Percentiles rank a stretch among this genome's conserved stretches.
Conservation (phyloP, 257 asterid genomes). For the Solanum dulcamara region DNA sequence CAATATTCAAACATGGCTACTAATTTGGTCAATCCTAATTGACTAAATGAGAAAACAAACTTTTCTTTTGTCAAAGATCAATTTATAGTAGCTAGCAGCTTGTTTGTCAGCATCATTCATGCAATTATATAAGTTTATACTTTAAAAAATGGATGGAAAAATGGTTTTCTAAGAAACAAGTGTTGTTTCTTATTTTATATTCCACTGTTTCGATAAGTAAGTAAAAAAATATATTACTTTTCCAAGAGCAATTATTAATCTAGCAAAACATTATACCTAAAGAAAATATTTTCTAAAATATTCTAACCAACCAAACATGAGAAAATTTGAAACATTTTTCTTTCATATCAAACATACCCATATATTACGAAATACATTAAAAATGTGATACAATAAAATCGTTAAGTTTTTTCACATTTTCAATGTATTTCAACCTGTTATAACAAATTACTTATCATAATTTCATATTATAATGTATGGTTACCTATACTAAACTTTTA, state of each 20-base stretch:
- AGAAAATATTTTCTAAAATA: not conserved
- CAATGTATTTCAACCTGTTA: not conserved
- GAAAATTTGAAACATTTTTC: not conserved
- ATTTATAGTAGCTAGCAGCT: not conserved
- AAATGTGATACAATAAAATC: not conserved
- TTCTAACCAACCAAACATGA: not conserved
- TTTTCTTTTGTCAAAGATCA: not conserved
- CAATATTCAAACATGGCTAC: not conserved
- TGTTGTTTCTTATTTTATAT: too few relatives aligned
- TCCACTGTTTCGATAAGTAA: too few relatives aligned
- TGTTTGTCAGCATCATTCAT: not conserved
- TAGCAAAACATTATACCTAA: too few relatives aligned
- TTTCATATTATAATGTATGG: not conserved
- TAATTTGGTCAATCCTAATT: not conserved
- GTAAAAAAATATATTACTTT: too few relatives aligned
- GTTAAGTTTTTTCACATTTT: not conserved
- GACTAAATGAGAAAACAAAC: not conserved
- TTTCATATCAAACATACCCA: not conserved
- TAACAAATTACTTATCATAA: not conserved
- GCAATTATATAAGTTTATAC: not conserved
- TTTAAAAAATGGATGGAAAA: not conserved
- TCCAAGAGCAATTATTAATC: too few relatives aligned
- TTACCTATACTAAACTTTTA: not conserved
- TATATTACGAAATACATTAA: not conserved
- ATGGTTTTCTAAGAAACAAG: too few relatives aligned